phyloP scores from a whole-genome alignment of 2,329 filamentous ascomycete species.

The Bretziella fagacearum region DNA sequence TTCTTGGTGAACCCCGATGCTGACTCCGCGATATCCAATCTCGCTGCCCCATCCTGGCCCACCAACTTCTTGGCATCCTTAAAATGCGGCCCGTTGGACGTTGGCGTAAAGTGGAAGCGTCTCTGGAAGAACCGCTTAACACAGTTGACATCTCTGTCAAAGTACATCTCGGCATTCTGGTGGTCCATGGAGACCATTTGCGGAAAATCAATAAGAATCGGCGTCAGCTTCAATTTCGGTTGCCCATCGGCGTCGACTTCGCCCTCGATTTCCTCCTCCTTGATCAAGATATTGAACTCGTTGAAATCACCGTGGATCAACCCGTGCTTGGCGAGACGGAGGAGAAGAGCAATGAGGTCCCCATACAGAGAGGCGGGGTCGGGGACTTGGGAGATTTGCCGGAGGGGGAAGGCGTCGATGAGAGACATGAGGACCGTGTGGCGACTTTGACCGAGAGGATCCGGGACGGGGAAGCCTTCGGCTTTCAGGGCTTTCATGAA shows the following conservation, averaged over 20 bases:
- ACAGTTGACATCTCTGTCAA: conserved; percentile 87
- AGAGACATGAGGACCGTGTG: conserved; percentile 95
- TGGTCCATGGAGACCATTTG: conserved; percentile 97
- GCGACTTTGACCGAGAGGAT: conserved; percentile 72
- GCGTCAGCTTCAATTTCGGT: conserved; percentile 35
- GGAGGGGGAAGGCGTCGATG: conserved; percentile 78
- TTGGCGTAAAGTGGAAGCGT: conserved; percentile 72
- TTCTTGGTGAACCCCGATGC: conserved; percentile 94
- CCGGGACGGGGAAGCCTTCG: conserved; percentile 78
- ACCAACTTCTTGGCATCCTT: conserved; percentile 63
- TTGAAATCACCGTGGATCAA: conserved; percentile 98
- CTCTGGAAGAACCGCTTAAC: conserved; percentile 88
- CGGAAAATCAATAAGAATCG: conserved; percentile 90
- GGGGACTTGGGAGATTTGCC: conserved; percentile 71
- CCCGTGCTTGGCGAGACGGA: conserved; percentile 68
- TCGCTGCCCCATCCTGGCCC: conserved; percentile 43
- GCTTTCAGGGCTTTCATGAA: conserved; percentile 79
- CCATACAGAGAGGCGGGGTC: conserved; percentile 74
- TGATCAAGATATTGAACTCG: conserved; percentile 92
- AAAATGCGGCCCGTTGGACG: conserved; percentile 71
- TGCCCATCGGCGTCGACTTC: conserved; percentile 21
- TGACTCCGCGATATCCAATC: conserved; percentile 75
- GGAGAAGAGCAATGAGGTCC: conserved; percentile 75
- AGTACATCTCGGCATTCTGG: conserved; percentile 87
- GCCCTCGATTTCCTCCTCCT: conserved; percentile 25